Evolutionary conservation across 116 monocot genomes (phyloP), one percentile per base, ranked within the genome.

Genomic region (Dioscorea cayenensis): DNA sequence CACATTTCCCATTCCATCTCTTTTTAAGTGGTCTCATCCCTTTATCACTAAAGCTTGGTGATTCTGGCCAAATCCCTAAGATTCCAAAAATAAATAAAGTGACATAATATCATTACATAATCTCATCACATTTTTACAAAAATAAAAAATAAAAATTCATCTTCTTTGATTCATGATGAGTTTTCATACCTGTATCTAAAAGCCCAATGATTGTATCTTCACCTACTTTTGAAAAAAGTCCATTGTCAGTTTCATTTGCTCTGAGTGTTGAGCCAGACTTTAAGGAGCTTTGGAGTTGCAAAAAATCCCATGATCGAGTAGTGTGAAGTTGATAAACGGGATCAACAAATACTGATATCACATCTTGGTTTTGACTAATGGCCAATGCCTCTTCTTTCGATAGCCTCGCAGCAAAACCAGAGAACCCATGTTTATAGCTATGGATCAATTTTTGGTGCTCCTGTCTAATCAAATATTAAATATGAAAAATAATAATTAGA

Each of bases 11-110:
- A 19, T 93, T 93, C 93, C 93, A 93, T 70, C 76, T 59, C 37
- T 73, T 71, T 4, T 89, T 89, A 29, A 93, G 64, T 0, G 55
- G 59, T 0, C 77, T 73, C 76, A 89, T 77, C 8, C 78, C 84
- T 19, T 43, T 55, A 23, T 93, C 93, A 16, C 49, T 65, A 36
- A 89, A 93, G 85, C 93, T 93, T 65, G 75, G 62, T 1, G 93
- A 89, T 74, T 93, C 93, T 8, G 93, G 93, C 93, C 93, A 93
- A 19, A 93, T 77, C 27, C 90, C 90, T 89, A 20, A 3, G 55
- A 65, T 6, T n/a, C 63, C 6, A 66, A 43, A 28, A 18, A 16
- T 36, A 48, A 68, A 37, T 32, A 20, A 65, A 28, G 32, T 32
- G 32, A 32, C 32, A 32, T 32, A 32, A 32, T 32, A 32, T 4